Base-by-base conservation (phyloP, 2,329 filamentous ascomycete species). In the Xylariaceae sp. region DNA sequence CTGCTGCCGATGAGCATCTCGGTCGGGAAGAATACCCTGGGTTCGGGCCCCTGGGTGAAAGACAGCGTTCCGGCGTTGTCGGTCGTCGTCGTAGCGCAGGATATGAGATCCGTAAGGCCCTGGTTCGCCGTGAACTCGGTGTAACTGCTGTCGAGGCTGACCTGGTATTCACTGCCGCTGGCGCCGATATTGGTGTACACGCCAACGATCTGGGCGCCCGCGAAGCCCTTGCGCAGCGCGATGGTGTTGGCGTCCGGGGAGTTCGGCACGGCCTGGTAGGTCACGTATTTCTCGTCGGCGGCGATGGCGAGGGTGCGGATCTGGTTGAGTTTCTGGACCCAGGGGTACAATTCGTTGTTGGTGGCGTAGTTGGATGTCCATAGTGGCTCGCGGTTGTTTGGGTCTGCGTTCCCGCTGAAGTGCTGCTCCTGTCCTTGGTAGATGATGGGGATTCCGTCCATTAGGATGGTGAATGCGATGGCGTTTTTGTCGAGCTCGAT, bases 401-500 rank as follows among this genome's bases (percentile, higher is more conserved):
- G 76, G 21, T 73, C 72, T 5, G 39, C 63, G 3, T 53, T 61
- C 19, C 77, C 77, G 15, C 69, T 62, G 63, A 75, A 78, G 60
- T 77, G 75, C 55, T 83, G 80, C 63, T 83, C 80, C 62, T 83
- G 79, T 9, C 80, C 80, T 54, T 81, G 72, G 64, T 83, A 84
- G 39, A 82, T 70, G 65, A 83, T 79, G 0, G 80, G 80, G 40
- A 83, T 79, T 19, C 80, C 80, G 58, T 83, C 76, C 34, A 70
- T 70, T 39, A 83, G 73, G 53, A 84, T 74, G 2, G 72, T 80
- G 64, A 77, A 81, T 1, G 78, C 74, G 52, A 82, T 72, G 16
- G 77, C 71, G 56, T 81, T 83, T 65, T 78, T 76, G 45, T 74
- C 76, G 13, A 79, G 71, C 26, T 74, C 68, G 36, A 75, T 67